Evolutionary conservation across 2,329 filamentous ascomycete genomes (phyloP).

Genomic region (Chalaropsis thielavioides): DNA sequence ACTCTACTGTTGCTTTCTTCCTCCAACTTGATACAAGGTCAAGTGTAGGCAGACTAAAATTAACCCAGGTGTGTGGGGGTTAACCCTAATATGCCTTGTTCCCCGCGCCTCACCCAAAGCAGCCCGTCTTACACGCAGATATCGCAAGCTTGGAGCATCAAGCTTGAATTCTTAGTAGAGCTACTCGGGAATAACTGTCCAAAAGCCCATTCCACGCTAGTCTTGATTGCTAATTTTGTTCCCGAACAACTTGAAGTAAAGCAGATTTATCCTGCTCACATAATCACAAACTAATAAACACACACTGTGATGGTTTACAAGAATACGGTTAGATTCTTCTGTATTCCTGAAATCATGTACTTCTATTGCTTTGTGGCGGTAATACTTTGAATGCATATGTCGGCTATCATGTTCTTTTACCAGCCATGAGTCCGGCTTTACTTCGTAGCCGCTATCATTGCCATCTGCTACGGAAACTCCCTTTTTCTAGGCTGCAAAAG

Average conservation of each 20-base stretch:
- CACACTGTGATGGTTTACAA: background rate
- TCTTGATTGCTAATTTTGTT: background rate
- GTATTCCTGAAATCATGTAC: background rate
- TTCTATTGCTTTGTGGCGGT: background rate
- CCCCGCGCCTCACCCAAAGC: too few species aligned
- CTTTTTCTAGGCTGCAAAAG: background rate
- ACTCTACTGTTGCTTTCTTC: too few species aligned
- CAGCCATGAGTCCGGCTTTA: background rate
- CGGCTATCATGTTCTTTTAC: background rate
- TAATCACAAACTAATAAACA: too few species aligned
- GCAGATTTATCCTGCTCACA: too few species aligned
- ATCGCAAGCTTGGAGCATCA: too few species aligned
- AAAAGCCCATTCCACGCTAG: too few species aligned
- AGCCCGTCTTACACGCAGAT: too few species aligned
- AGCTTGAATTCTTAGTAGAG: too few species aligned
- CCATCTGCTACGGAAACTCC: background rate
- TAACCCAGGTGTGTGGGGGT: too few species aligned
- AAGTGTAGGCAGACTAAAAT: too few species aligned
- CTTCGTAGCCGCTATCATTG: background rate
- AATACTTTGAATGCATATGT: background rate
- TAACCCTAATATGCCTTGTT: too few species aligned
- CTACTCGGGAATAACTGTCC: background rate
- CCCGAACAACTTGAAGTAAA: background rate
- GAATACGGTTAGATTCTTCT: background rate
- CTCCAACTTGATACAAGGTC: too few species aligned